phyloP scores from a whole-genome alignment of 1,284 basidiomycete species.

The Microstroma glucosiphilum region DNA sequence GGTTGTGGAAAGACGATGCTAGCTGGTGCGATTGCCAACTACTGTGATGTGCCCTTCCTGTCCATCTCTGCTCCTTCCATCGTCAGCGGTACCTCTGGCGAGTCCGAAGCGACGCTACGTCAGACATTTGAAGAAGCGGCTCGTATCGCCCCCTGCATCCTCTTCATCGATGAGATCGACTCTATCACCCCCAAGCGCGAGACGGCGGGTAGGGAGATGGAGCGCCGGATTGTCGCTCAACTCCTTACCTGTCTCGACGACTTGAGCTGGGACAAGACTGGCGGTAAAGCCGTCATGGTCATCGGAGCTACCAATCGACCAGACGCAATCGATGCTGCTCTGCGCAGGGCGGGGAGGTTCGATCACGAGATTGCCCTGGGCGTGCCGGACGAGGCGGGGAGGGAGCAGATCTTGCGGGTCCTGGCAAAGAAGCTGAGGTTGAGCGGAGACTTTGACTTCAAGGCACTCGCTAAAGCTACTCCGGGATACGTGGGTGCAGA shows the following conservation, averaged over 20 bases:
- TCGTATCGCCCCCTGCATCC: conserved; percentile 43
- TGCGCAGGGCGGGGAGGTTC: conserved; percentile 86
- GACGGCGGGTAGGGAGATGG: conserved; percentile 88
- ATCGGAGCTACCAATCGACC: conserved; percentile 95
- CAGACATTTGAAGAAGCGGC: conserved; percentile 74
- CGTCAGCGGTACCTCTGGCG: conserved; percentile 94
- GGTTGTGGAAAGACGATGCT: conserved; percentile 77
- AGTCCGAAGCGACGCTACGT: conserved; percentile 88
- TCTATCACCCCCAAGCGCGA: conserved; percentile 96
- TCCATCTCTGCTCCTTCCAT: conserved; percentile 87
- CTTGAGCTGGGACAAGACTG: conserved; percentile 74
- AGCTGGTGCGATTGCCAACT: conserved; percentile 67
- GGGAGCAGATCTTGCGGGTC: conserved; percentile 61
- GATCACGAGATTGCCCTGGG: conserved; percentile 97
- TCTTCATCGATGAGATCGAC: conserved; percentile 77
- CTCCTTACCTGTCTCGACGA: conserved; percentile 94
- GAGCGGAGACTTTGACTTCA: conserved; percentile 76
- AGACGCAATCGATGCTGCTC: conserved; percentile 84
- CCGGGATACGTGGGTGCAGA: conserved; percentile 97
- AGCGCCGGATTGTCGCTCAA: conserved; percentile 90
- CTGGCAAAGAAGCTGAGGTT: conserved; percentile 35
- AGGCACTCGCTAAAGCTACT: conserved; percentile 77
- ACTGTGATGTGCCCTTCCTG: conserved; percentile 76
- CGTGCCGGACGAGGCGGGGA: conserved; percentile 73
- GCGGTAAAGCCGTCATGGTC: conserved; percentile 68